A percentile compares a stretch with the other conserved stretches of the same genome.
These are phyloP conservation scores for Byssothecium circinans DNA, from an alignment of 2,329 filamentous ascomycete species.

Conservation along the genomic window DNA sequence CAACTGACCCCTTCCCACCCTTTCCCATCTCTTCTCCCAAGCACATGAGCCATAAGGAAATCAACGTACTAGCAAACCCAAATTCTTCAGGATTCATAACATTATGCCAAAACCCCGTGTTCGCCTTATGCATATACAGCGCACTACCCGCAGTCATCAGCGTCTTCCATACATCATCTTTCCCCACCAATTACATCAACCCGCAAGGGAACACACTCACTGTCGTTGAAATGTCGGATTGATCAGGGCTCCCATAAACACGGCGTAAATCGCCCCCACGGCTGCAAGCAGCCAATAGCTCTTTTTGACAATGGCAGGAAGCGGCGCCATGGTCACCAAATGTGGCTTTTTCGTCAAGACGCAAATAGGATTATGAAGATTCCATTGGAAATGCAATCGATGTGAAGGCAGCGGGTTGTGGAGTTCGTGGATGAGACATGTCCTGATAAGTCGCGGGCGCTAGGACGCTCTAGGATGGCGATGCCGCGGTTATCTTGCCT, in stretches of 20 bases:
- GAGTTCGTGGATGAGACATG: background rate
- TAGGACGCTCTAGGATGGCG: background rate
- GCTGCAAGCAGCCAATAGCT: slow-evolving; percentile 47
- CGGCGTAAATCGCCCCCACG: slow-evolving; percentile 65
- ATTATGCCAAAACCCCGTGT: slow-evolving; percentile 71
- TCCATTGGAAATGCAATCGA: background rate
- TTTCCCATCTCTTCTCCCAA: background rate
- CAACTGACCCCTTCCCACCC: slow-evolving; percentile 56
- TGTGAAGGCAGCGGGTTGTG: background rate
- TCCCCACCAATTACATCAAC: background rate
- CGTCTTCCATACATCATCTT: background rate
- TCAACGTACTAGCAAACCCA: slow-evolving; percentile 76
- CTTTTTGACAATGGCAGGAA: slow-evolving; percentile 35
- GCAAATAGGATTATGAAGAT: background rate
- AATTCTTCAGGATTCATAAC: slow-evolving; percentile 76
- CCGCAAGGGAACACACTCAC: slow-evolving; percentile 55
- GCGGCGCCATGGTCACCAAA: slow-evolving; percentile 24
- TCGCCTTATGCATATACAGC: slow-evolving; percentile 80
- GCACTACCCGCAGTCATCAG: slow-evolving; percentile 55
- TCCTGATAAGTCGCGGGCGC: slow-evolving; percentile 1
- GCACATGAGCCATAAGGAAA: background rate
- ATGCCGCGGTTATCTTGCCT: slow-evolving; percentile 3
- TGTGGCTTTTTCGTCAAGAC: no score
- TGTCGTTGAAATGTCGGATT: slow-evolving; percentile 76
- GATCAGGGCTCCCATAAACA: slow-evolving; percentile 66